A percentile compares a stretch with the other conserved stretches of the same genome.
These are phyloP conservation scores for Pyricularia sp. DNA, from an alignment of 2,329 filamentous ascomycete genomes.

Conservation along the genomic window DNA sequence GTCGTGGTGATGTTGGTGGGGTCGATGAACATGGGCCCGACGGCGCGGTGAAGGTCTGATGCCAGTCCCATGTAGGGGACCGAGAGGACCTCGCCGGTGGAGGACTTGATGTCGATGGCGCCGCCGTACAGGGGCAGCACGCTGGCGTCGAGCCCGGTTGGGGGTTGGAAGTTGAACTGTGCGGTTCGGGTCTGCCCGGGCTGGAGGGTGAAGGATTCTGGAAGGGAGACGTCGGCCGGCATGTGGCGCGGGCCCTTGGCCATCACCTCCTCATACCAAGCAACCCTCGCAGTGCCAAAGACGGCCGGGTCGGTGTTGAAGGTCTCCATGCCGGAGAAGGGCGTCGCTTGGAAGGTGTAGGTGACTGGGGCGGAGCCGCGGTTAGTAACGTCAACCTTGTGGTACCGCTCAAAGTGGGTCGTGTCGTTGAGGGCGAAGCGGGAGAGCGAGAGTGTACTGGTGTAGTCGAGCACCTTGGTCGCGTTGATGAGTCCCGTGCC, in stretches of 20 bases:
- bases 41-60: not conserved
- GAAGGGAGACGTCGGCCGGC: slow-evolving; percentile 6
- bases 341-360: slow-evolving; percentile 22
- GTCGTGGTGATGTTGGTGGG: not conserved
- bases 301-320: slow-evolving; percentile 5
- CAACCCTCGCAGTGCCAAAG: slow-evolving; percentile 7
- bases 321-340: slow-evolving; percentile 27
- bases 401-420: slow-evolving; percentile 22
- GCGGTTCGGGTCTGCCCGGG: slow-evolving; percentile 15
- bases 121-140: slow-evolving; percentile 24
- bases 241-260: slow-evolving; percentile 11
- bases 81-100: slow-evolving; percentile 21
- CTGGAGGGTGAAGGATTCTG: slow-evolving; percentile 13
- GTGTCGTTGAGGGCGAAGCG: slow-evolving; percentile 36
- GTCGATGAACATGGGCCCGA: not conserved
- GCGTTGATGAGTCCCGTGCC: slow-evolving; percentile 31
- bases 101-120: slow-evolving; percentile 19
- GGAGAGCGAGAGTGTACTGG: slow-evolving; percentile 23
- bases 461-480: slow-evolving; percentile 28
- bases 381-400: slow-evolving; percentile 25
- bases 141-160: slow-evolving; percentile 12
- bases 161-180: slow-evolving; percentile 17
- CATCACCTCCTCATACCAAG: slow-evolving; percentile 6
- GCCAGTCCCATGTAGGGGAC: slow-evolving; percentile 21
- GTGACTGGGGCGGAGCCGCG: slow-evolving; percentile 21